phyloP scores from a whole-genome alignment of 192 early-diverging fungal genomes.

The Coemansia sp. region DNA sequence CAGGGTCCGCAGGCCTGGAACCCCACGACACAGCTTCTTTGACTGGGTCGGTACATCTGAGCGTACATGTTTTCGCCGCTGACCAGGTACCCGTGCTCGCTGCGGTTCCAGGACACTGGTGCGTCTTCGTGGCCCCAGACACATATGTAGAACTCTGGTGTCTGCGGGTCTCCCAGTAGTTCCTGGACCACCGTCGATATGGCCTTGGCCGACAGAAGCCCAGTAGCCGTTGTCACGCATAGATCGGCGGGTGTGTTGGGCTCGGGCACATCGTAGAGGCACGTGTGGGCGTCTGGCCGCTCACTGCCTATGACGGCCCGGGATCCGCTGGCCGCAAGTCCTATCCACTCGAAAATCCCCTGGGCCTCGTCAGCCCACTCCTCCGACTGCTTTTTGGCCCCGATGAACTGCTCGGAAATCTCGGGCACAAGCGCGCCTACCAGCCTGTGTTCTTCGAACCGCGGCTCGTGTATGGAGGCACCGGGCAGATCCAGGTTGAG shows the following conservation, averaged over 20 bases:
- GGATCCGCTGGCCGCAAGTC: slow-evolving; percentile 11
- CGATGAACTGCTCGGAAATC: background rate
- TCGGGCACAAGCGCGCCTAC: slow-evolving; percentile 3
- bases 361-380: slow-evolving; percentile 23
- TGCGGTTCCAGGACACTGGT: slow-evolving; percentile 23
- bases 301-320: background rate
- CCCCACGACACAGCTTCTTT: slow-evolving; percentile 13
- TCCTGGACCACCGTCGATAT: slow-evolving; percentile 6
- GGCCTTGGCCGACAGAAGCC: slow-evolving; percentile 24
- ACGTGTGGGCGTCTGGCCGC: background rate
- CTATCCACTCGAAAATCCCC: slow-evolving; percentile 41
- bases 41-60: slow-evolving; percentile 6
- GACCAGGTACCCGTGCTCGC: slow-evolving; percentile 23
- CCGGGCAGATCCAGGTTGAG: slow-evolving; percentile 30
- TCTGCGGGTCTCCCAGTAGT: background rate
- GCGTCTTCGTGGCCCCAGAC: slow-evolving; percentile 48
- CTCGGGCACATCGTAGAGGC: slow-evolving; percentile 12
- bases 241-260: background rate
- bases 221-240: slow-evolving; percentile 4
- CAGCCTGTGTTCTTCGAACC: background rate
- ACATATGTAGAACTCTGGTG: slow-evolving; percentile 7
- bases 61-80: slow-evolving; percentile 45
- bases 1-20: slow-evolving; percentile 45
- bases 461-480: background rate
- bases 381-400: slow-evolving; percentile 3